Evolutionary conservation across 2,329 filamentous ascomycete species (phyloP).

Genomic region (Phyllosticta citrichinensis): DNA sequence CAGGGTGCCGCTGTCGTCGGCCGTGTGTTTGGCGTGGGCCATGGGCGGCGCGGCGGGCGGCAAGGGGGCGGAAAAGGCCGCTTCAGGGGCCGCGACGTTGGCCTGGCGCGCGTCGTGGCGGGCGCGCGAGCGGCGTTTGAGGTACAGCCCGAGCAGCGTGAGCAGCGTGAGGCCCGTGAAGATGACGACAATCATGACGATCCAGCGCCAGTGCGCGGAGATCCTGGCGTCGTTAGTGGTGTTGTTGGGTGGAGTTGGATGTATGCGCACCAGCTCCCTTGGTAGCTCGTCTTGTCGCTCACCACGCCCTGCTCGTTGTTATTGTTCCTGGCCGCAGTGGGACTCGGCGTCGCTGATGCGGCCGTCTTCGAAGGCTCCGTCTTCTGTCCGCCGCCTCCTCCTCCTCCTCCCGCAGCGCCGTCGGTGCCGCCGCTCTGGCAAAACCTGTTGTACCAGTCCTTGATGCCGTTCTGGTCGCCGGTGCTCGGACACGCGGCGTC

Average conservation of each 20-base stretch:
- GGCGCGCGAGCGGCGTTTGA: constrained; percentile 63
- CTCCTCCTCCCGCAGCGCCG: constrained; percentile 9
- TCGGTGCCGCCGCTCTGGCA: constrained; percentile 40
- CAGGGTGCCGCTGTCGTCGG: not conserved
- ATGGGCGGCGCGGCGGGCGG: constrained; percentile 4
- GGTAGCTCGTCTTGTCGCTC: constrained; percentile 14
- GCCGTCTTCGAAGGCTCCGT: not conserved
- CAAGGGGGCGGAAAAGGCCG: not conserved
- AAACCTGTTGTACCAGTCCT: constrained; percentile 59
- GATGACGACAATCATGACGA: constrained; percentile 69
- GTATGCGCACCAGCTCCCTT: constrained; percentile 14
- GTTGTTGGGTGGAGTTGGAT: not conserved
- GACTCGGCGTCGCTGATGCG: constrained; percentile 13
- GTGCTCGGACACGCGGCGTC: constrained; percentile 45
- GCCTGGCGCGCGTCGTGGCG: constrained; percentile 47
- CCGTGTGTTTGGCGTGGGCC: not conserved
- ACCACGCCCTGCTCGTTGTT: constrained; percentile 17
- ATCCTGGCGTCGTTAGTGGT: constrained; percentile 41
- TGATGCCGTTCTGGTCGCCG: constrained; percentile 48
- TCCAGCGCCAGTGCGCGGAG: constrained; percentile 64
- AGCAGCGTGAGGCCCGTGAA: constrained; percentile 57
- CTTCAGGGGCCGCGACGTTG: constrained; percentile 3
- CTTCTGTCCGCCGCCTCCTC: no score
- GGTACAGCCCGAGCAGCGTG: constrained; percentile 48
- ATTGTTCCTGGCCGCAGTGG: constrained; percentile 15